phyloP scores from a whole-genome alignment of 108 stramenopile genomes.

The Discostella stelligeroides region DNA sequence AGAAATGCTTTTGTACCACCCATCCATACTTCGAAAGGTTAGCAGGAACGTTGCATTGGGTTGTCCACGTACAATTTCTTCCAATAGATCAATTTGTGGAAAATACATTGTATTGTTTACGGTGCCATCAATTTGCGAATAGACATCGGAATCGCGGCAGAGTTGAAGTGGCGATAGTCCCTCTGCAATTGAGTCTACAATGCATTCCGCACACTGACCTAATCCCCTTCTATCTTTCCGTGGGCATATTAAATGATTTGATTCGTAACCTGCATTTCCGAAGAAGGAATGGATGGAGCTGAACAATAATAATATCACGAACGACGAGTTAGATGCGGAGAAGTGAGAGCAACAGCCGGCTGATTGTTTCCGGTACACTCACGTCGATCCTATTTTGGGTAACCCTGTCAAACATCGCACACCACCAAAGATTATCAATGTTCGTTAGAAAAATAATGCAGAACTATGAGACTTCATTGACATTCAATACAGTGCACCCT shows the following conservation, averaged over 20 bases:
- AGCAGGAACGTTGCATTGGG: conserved; percentile 33
- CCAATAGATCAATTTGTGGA: conserved; percentile 14
- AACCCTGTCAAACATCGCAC: too few species aligned
- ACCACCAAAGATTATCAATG: too few species aligned
- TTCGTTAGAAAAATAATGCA: too few species aligned
- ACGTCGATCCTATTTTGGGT: conserved; percentile 5
- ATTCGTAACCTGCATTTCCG: not conserved
- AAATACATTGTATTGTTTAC: not conserved
- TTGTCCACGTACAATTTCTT: conserved; percentile 12
- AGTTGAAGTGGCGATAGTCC: conserved; percentile 5
- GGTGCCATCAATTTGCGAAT: conserved; percentile 1
- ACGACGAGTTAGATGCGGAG: not conserved
- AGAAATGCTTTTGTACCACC: conserved; percentile 21
- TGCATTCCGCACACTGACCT: conserved; percentile 20
- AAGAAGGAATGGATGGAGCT: conserved; percentile 4
- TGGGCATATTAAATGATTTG: not conserved
- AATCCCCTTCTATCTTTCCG: not conserved
- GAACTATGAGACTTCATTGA: not conserved
- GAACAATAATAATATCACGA: not conserved
- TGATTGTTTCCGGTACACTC: too few species aligned
- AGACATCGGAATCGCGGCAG: conserved; percentile 16
- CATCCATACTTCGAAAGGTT: conserved; percentile 30
- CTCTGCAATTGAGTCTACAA: not conserved
- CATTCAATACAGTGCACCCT: not conserved
- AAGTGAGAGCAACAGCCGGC: too few species aligned